phyloP scores from a whole-genome alignment of 2,329 filamentous ascomycete species.

The Aureobasidium pullulans region DNA sequence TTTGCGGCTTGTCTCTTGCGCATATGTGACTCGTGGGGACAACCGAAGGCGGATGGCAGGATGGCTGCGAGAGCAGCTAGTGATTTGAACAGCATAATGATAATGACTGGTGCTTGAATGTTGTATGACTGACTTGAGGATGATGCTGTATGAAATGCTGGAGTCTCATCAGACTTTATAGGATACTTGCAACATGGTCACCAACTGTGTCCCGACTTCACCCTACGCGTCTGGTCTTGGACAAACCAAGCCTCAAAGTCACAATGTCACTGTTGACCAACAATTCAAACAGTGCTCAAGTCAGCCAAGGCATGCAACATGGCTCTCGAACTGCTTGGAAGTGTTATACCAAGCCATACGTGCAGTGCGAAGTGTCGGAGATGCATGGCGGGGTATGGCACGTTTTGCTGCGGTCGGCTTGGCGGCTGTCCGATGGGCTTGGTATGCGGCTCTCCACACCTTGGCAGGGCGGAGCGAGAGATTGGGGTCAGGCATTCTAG shows the following conservation, averaged over 20 bases:
- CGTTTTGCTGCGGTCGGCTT: background rate
- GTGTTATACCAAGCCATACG: background rate
- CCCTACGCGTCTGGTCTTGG: background rate
- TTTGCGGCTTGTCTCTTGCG: background rate
- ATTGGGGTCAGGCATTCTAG: too few relatives aligned
- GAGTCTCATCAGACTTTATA: background rate
- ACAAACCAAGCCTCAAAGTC: background rate
- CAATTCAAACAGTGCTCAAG: background rate
- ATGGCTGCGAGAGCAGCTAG: slow-evolving; percentile 6
- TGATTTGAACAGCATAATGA: slow-evolving; percentile 4
- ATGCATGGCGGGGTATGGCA: background rate
- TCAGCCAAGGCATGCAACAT: background rate
- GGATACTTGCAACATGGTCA: background rate
- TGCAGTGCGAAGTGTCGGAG: background rate
- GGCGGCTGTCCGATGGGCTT: background rate
- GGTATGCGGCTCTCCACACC: background rate
- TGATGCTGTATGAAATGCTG: background rate
- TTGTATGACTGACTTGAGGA: too few relatives aligned
- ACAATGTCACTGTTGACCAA: background rate
- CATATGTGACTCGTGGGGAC: slow-evolving; percentile 6
- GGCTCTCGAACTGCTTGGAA: background rate
- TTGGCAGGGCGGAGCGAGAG: background rate
- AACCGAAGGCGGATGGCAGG: slow-evolving; percentile 7
- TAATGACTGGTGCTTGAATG: background rate
- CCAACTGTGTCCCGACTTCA: background rate